Conservation (phyloP, 768 basidiomycete genomes). For the Galerina marginata region DNA sequence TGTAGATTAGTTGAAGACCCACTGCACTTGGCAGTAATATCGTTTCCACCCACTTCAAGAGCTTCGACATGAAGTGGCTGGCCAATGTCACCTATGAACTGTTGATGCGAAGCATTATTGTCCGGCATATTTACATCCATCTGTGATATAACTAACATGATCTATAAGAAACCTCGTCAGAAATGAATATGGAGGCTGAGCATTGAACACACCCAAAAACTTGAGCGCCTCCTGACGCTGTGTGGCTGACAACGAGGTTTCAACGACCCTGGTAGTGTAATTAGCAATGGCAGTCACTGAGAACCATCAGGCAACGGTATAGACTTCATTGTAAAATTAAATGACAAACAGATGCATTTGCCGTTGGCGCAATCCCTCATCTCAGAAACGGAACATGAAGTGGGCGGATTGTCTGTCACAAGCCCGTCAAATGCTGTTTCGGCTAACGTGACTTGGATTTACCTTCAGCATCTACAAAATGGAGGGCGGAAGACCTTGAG, state of each 20-base stretch:
- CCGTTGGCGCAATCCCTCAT: conserved; percentile 49
- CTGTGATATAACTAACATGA: conserved; percentile 31
- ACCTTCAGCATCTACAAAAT: conserved; percentile 59
- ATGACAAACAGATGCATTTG: conserved; percentile 44
- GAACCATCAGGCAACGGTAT: background rate
- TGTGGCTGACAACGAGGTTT: conserved; percentile 43
- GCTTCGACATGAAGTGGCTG: conserved; percentile 58
- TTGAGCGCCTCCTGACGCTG: conserved; percentile 58
- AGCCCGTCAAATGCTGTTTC: background rate
- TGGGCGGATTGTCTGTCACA: conserved; percentile 43
- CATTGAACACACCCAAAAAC: conserved; percentile 46
- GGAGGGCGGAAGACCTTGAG: conserved; percentile 44
- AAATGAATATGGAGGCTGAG: background rate
- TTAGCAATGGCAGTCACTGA: conserved; percentile 62
- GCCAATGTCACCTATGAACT: conserved; percentile 56
- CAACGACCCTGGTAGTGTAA: conserved; percentile 55
- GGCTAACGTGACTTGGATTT: background rate
- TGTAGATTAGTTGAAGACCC: conserved; percentile 50
- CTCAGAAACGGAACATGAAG: conserved; percentile 54
- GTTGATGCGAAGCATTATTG: background rate
- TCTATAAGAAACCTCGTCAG: conserved; percentile 22
- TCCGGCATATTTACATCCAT: background rate
- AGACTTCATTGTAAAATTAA: background rate
- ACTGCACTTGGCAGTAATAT: conserved; percentile 44
- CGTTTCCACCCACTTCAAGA: conserved; percentile 48